These are phyloP conservation scores for Colletotrichum ledebouriae DNA, from an alignment of 2,329 filamentous ascomycete species.

Conservation along the genomic window DNA sequence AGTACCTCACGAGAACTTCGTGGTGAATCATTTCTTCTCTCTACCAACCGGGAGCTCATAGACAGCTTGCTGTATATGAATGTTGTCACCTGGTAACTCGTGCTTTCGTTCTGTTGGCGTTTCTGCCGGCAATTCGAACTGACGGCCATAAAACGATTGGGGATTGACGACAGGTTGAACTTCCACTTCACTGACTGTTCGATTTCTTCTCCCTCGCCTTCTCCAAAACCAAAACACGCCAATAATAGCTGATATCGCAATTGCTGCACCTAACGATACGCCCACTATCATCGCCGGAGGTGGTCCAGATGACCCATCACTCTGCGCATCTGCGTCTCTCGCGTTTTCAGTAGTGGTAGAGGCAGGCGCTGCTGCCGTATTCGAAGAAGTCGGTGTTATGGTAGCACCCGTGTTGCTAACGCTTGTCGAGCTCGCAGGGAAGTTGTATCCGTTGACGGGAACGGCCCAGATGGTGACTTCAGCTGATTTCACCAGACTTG, in stretches of 20 bases:
- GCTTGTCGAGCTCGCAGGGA: background rate
- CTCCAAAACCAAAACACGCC: background rate
- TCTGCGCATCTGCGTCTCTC: background rate
- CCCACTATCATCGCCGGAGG: background rate
- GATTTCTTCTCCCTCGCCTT: background rate
- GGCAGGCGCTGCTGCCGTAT: background rate
- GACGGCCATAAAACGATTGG: background rate
- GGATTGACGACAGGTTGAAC: background rate
- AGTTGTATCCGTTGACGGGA: conserved; percentile 9
- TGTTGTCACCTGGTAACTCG: background rate
- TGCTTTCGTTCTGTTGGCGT: background rate
- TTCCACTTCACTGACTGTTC: background rate
- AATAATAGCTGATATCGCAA: background rate
- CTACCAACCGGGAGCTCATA: background rate
- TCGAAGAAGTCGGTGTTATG: background rate
- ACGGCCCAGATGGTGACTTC: conserved; percentile 9
- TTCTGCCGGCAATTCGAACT: background rate
- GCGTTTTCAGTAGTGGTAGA: background rate
- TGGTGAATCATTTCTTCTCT: background rate
- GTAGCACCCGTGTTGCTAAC: conserved; percentile 6
- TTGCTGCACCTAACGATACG: background rate
- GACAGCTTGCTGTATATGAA: background rate
- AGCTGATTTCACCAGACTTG: background rate
- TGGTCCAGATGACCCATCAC: background rate
- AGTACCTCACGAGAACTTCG: too few relatives aligned